phyloP scores from a whole-genome alignment of 768 basidiomycete genomes.

The Pholiota molesta region DNA sequence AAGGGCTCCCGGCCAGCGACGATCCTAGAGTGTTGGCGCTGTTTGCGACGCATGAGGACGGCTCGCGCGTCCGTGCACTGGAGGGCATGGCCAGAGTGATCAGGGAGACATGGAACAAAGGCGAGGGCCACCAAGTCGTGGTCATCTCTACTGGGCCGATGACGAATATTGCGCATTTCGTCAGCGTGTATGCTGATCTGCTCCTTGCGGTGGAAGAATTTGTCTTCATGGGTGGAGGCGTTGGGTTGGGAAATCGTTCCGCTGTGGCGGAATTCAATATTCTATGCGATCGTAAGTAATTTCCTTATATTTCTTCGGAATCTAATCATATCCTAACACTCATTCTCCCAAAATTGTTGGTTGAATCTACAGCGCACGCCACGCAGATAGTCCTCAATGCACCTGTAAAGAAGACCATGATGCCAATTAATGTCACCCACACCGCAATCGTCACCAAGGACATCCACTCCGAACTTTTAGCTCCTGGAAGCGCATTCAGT shows the following conservation, averaged over 20 bases:
- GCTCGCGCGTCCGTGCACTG: constrained; percentile 53
- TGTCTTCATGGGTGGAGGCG: constrained; percentile 92
- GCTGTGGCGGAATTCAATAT: constrained; percentile 86
- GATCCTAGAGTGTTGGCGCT: constrained; percentile 51
- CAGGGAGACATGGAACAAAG: constrained; percentile 56
- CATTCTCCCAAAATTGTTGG: neutral
- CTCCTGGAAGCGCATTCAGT: constrained; percentile 24
- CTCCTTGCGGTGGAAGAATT: constrained; percentile 65
- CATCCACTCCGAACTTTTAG: constrained; percentile 57
- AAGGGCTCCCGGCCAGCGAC: constrained; percentile 64
- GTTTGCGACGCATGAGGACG: constrained; percentile 47
- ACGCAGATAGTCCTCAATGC: constrained; percentile 79
- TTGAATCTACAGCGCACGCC: constrained; percentile 62
- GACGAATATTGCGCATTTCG: constrained; percentile 80
- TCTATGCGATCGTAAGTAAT: constrained; percentile 72
- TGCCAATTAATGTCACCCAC: constrained; percentile 89
- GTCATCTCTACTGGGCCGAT: constrained; percentile 82
- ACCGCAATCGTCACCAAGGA: constrained; percentile 70
- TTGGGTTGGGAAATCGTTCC: constrained; percentile 81
- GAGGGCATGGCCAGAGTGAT: constrained; percentile 70
- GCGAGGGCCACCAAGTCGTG: constrained; percentile 61
- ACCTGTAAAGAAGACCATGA: constrained; percentile 72
- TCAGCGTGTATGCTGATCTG: constrained; percentile 55
- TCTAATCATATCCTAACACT: neutral
- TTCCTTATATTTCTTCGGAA: neutral